Percentiles rank a stretch among this genome's conserved stretches.
Evolutionary conservation across 441 rosid species (phyloP).

Genomic region (Arabidopsis hybrid): DNA sequence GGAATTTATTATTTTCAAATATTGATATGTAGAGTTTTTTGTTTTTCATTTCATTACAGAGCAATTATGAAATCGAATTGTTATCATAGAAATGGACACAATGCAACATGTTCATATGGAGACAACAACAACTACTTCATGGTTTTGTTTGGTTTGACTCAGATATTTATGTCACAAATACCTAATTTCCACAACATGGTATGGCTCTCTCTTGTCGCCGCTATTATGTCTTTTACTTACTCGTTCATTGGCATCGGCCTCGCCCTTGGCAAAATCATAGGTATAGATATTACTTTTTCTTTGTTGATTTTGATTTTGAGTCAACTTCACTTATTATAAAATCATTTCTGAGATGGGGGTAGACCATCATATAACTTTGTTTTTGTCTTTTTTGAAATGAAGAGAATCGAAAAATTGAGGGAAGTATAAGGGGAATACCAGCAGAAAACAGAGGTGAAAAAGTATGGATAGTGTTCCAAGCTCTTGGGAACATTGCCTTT

Average conservation of each 20-base stretch:
- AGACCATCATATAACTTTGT: too few relatives aligned
- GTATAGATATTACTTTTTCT: neutral
- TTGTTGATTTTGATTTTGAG: neutral
- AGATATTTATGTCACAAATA: slow-evolving; percentile 45
- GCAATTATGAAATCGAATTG: slow-evolving; percentile 45
- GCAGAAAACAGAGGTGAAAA: slow-evolving; percentile 55
- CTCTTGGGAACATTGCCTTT: slow-evolving; percentile 81
- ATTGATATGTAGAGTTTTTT: neutral
- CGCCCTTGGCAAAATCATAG: slow-evolving; percentile 33
- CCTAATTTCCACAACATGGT: slow-evolving; percentile 41
- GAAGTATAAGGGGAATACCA: slow-evolving; percentile 67
- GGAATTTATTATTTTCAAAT: neutral
- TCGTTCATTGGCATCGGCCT: slow-evolving; percentile 43
- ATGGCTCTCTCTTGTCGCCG: slow-evolving; percentile 47
- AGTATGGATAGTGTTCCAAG: slow-evolving; percentile 63
- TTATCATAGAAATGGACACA: slow-evolving; percentile 38
- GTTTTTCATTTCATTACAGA: slow-evolving; percentile 29
- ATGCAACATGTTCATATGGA: slow-evolving; percentile 39
- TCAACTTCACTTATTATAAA: neutral
- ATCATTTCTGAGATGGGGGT: too few relatives aligned
- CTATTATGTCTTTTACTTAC: slow-evolving; percentile 43
- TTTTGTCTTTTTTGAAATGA: slow-evolving; percentile 8
- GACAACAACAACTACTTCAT: slow-evolving; percentile 38
- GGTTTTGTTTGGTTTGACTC: slow-evolving; percentile 45
- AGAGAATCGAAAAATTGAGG: slow-evolving; percentile 64